Percentiles rank a stretch among this genome's conserved stretches.
These are phyloP conservation scores for Amaranthus palmeri DNA, from an alignment of 148 eudicot genomes.

Conservation along the genomic window DNA sequence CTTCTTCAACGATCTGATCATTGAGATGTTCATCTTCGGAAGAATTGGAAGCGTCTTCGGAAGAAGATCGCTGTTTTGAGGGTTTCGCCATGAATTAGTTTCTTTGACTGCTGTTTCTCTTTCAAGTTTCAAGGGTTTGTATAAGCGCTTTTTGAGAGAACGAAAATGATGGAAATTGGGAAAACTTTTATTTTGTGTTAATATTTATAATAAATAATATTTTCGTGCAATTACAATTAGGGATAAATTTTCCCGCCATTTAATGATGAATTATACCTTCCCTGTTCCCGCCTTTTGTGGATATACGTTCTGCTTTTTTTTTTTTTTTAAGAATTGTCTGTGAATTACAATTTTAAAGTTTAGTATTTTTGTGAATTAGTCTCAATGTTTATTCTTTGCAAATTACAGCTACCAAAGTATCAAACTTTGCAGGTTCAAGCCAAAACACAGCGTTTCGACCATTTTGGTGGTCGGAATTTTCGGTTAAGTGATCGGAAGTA, in stretches of 20 bases:
- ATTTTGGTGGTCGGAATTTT: too few species aligned
- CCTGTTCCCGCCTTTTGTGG: slow-evolving; percentile 23
- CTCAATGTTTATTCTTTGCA: too few species aligned
- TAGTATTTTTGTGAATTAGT: too few species aligned
- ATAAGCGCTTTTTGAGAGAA: not conserved
- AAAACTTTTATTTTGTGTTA: not conserved
- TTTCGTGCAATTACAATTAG: not conserved
- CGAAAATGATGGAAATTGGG: not conserved
- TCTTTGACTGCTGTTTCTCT: not conserved
- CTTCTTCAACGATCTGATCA: slow-evolving; percentile 45
- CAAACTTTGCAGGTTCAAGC: too few species aligned
- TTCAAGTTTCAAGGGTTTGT: not conserved
- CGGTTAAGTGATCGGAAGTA: too few species aligned
- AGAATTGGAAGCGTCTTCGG: slow-evolving; percentile 40
- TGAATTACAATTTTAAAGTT: too few species aligned
- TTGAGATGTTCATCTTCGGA: slow-evolving; percentile 51
- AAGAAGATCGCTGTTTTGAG: slow-evolving; percentile 39
- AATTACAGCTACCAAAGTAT: too few species aligned
- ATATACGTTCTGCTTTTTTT: too few species aligned
- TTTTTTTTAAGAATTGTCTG: too few species aligned
- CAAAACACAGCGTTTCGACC: too few species aligned
- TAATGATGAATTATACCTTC: slow-evolving; percentile 8
- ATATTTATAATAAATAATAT: not conserved
- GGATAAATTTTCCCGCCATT: slow-evolving; percentile 28
- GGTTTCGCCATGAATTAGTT: slow-evolving; percentile 38